These are phyloP conservation scores for Spergularia bocconei DNA, from an alignment of 148 eudicot species.

Conservation along the genomic window DNA sequence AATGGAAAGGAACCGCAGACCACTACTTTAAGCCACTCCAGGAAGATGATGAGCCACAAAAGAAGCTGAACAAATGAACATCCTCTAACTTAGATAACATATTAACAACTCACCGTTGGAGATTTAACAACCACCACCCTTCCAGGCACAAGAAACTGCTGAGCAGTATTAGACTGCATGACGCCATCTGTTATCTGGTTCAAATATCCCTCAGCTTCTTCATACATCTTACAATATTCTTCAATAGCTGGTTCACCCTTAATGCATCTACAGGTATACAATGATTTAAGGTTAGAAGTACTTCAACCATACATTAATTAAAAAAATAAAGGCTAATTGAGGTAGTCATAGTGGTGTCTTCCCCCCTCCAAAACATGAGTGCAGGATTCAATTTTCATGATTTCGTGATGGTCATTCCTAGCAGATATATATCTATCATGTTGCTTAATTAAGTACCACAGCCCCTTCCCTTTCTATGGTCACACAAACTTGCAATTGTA, in stretches of 20 bases:
- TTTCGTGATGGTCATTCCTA: not conserved
- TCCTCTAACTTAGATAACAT: too few relatives aligned
- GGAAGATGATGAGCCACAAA: not conserved
- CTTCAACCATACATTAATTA: not conserved
- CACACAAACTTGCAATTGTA: not conserved
- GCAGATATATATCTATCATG: too few relatives aligned
- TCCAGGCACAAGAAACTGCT: slow-evolving; percentile 65
- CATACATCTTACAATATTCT: slow-evolving; percentile 68
- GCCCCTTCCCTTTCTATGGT: not conserved
- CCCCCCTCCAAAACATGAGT: not conserved
- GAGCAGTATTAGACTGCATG: slow-evolving; percentile 63
- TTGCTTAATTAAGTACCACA: too few relatives aligned
- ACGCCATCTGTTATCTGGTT: slow-evolving; percentile 70
- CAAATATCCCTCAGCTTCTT: slow-evolving; percentile 65
- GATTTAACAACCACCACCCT: slow-evolving; percentile 91
- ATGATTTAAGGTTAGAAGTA: slow-evolving; percentile 3
- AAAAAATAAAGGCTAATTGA: not conserved
- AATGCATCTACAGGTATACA: slow-evolving; percentile 63
- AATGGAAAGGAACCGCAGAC: not conserved
- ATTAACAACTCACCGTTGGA: slow-evolving; percentile 56
- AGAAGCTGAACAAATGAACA: not conserved
- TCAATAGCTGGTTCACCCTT: slow-evolving; percentile 94
- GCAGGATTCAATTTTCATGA: not conserved
- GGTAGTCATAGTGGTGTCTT: not conserved
- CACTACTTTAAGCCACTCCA: not conserved